Conservation (phyloP, 495 filamentous ascomycete species). For the Rhizodiscina lignyota region DNA sequence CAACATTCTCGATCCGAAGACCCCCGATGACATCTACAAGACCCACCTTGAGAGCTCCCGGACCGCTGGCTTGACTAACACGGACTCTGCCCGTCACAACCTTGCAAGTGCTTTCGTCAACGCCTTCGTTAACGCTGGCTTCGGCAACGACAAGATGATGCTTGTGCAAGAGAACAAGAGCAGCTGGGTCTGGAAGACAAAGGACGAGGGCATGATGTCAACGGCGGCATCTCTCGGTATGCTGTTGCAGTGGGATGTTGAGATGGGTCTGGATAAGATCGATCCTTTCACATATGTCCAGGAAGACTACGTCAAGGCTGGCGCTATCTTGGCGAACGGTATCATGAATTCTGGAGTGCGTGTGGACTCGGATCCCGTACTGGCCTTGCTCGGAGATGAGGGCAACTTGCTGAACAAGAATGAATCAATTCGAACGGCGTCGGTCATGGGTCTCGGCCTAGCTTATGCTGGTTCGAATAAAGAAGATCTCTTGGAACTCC, state of each 20-base stretch:
- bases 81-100: constrained; percentile 91
- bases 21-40: constrained; percentile 98
- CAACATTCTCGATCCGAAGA: constrained; percentile 92
- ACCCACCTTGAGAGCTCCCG: constrained; percentile 91
- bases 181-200: constrained; percentile 97
- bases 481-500: constrained; percentile 59
- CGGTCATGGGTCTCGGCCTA: constrained; percentile 91
- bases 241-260: constrained; percentile 80
- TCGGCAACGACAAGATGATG: constrained; percentile 95
- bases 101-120: constrained; percentile 94
- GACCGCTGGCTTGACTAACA: constrained; percentile 78
- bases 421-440: constrained; percentile 54
- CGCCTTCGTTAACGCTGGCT: constrained; percentile 88
- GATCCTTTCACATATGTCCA: constrained; percentile 75
- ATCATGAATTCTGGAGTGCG: constrained; percentile 87
- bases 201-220: constrained; percentile 93
- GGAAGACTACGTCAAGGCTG: constrained; percentile 80
- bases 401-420: constrained; percentile 65
- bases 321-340: constrained; percentile 75
- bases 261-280: constrained; percentile 74
- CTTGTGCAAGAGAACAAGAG: constrained; percentile 64
- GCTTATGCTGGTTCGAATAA: constrained; percentile 86
- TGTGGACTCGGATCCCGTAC: constrained; percentile 67
- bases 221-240: constrained; percentile 86
- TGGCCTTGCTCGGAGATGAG: constrained; percentile 66